These are phyloP conservation scores for Paramecium biaurelia DNA, from an alignment of 73 alveolate genomes.

Conservation along the genomic window DNA sequence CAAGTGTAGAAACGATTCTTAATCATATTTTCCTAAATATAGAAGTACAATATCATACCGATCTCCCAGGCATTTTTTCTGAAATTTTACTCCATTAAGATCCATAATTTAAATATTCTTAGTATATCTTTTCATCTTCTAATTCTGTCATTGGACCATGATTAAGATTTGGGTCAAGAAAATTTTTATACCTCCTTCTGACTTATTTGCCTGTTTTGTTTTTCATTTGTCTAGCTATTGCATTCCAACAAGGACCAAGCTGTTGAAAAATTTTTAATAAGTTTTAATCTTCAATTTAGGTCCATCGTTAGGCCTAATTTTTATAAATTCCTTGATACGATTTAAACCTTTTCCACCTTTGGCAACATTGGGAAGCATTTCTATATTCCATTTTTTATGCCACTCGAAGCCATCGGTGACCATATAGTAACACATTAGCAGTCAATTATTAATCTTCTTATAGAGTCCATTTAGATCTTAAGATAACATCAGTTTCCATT, in stretches of 20 bases:
- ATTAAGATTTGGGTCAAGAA: background rate
- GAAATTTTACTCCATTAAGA: background rate
- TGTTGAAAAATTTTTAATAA: background rate
- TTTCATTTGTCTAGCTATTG: constrained; percentile 29
- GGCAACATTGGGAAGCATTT: background rate
- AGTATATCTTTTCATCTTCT: background rate
- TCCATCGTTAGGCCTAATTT: background rate
- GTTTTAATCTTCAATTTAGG: background rate
- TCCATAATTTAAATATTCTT: background rate
- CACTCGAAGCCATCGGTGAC: background rate
- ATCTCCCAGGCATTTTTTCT: background rate
- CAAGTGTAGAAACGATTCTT: background rate
- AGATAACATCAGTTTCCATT: background rate
- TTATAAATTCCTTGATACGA: background rate
- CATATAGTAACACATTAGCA: background rate
- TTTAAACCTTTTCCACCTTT: background rate
- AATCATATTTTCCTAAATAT: background rate
- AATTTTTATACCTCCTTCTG: background rate
- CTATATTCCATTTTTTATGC: background rate
- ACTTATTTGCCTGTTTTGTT: constrained; percentile 35
- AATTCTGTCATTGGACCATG: background rate
- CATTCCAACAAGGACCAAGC: background rate
- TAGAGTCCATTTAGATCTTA: background rate
- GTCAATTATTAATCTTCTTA: background rate
- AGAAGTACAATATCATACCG: background rate